Evolutionary conservation across 2,329 filamentous ascomycete species (phyloP).

Genomic region (Calonectria ilicicola): DNA sequence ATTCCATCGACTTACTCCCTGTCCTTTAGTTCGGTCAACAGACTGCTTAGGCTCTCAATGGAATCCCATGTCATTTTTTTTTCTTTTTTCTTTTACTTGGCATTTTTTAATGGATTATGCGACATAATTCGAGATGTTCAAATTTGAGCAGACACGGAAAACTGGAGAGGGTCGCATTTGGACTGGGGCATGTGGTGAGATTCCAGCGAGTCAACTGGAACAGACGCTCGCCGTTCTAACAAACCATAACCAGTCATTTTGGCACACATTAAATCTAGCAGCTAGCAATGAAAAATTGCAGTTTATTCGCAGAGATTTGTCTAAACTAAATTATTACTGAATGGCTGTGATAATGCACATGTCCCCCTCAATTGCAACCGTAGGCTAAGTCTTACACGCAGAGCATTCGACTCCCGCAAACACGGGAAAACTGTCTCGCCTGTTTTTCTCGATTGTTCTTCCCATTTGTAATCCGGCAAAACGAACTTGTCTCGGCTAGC

Average conservation of each 20-base stretch:
- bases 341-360: no score
- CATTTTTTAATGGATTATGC: neutral
- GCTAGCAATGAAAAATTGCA: neutral
- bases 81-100: neutral
- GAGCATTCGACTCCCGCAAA: neutral
- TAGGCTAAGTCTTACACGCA: neutral
- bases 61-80: no score
- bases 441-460: neutral
- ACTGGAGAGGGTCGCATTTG: no score
- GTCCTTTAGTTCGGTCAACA: neutral
- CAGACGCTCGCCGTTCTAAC: no score
- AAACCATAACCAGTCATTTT: no score
- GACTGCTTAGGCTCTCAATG: no score
- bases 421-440: neutral
- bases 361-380: no score
- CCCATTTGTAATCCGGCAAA: constrained; percentile 53
- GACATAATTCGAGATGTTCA: no score
- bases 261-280: no score
- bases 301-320: neutral
- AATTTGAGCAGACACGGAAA: no score
- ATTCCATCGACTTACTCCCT: neutral
- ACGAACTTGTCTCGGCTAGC: constrained; percentile 41
- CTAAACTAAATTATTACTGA: neutral
- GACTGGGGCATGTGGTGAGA: no score
- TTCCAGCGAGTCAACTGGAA: no score